Evolutionary conservation across 2,329 filamentous ascomycete species (phyloP).

Genomic region (Aspergillus persii): DNA sequence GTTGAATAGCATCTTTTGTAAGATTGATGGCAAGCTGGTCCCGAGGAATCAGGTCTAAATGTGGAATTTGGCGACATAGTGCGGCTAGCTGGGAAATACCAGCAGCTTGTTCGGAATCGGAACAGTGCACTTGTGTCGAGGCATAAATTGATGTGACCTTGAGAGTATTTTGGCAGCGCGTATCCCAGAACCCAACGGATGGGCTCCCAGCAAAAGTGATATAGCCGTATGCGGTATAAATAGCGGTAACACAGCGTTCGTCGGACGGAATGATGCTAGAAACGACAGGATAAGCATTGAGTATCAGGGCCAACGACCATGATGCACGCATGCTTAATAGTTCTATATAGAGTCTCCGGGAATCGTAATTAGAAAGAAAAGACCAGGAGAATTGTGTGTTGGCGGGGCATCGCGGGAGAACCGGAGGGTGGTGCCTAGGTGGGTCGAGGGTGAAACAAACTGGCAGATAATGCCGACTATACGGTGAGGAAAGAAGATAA

Average conservation of each 20-base stretch:
- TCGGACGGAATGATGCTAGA: slow-evolving; percentile 16
- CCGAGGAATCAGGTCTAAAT: slow-evolving; percentile 26
- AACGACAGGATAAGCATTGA: slow-evolving; percentile 5
- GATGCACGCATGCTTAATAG: not conserved
- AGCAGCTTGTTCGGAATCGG: slow-evolving; percentile 19
- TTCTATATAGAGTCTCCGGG: not conserved
- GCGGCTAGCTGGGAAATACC: slow-evolving; percentile 23
- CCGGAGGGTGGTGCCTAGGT: not conserved
- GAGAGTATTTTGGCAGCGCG: slow-evolving; percentile 32
- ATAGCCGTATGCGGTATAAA: slow-evolving; percentile 33
- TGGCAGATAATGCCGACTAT: too few species aligned
- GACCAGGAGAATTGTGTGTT: not conserved
- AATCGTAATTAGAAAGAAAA: not conserved
- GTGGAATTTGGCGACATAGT: slow-evolving; percentile 24
- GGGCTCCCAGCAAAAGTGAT: slow-evolving; percentile 28
- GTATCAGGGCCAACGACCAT: slow-evolving; percentile 16
- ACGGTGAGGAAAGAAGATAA: too few species aligned
- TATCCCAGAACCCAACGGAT: slow-evolving; percentile 19
- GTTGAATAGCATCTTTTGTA: slow-evolving; percentile 31
- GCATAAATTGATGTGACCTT: slow-evolving; percentile 38
- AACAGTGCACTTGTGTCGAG: slow-evolving; percentile 33
- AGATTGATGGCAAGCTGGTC: slow-evolving; percentile 31
- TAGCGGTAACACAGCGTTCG: slow-evolving; percentile 33
- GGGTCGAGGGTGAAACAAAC: not conserved
- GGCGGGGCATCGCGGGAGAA: not conserved